phyloP scores from a whole-genome alignment of 805 yeast species.

The Starmerella sp. region DNA sequence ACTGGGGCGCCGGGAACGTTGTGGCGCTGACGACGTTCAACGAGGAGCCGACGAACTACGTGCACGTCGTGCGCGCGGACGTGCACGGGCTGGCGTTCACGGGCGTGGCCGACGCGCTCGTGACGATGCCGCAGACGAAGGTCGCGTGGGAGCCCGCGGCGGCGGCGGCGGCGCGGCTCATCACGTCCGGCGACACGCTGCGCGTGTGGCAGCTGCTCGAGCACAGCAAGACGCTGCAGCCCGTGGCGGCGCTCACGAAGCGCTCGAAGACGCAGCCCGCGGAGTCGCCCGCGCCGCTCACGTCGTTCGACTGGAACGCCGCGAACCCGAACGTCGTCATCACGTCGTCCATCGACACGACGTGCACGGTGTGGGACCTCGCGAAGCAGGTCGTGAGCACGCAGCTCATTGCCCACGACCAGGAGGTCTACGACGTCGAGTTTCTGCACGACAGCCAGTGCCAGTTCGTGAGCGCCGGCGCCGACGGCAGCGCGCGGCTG shows the following conservation, averaged over 20 bases:
- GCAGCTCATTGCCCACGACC: slow-evolving; percentile 91
- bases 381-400: slow-evolving; percentile 63
- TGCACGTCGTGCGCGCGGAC: slow-evolving; percentile 30
- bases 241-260: slow-evolving; percentile 34
- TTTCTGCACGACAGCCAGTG: slow-evolving; percentile 64
- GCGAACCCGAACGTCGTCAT: slow-evolving; percentile 59
- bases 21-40: slow-evolving; percentile 67
- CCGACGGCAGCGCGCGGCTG: slow-evolving; percentile 87
- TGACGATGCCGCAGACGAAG: slow-evolving; percentile 60
- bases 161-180: slow-evolving; percentile 33
- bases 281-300: slow-evolving; percentile 56
- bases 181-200: slow-evolving; percentile 62
- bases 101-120: slow-evolving; percentile 38
- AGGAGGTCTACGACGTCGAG: slow-evolving; percentile 86
- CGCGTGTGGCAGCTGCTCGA: slow-evolving; percentile 47
- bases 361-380: slow-evolving; percentile 94
- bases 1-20: slow-evolving; percentile 41
- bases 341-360: slow-evolving; percentile 86
- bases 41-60: slow-evolving; percentile 61
- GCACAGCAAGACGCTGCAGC: slow-evolving; percentile 29
- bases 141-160: slow-evolving; percentile 54
- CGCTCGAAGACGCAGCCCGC: slow-evolving; percentile 33
- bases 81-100: not conserved
- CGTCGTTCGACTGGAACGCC: slow-evolving; percentile 87
- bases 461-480: slow-evolving; percentile 84